Evolutionary conservation across 2,329 filamentous ascomycete species (phyloP), one percentile per base, ranked within the genome.

Genomic region (Hymenoscyphus albidus): DNA sequence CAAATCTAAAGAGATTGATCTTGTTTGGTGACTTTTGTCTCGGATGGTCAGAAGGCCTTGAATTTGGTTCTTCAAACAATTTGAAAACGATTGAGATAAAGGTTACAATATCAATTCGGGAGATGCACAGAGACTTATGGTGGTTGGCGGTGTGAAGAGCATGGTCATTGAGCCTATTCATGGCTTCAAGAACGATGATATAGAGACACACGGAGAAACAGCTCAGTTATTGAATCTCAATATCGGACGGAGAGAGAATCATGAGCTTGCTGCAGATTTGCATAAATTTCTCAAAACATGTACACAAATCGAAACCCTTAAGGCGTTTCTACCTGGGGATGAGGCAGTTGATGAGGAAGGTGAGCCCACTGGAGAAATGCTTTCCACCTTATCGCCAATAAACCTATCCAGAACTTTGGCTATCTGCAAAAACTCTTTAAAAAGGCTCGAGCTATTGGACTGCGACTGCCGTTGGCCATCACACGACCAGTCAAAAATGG

Each of bases 401-500:
- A 18, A 13, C 18, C 10, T 54, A 54, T 54, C 48, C 6, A 12
- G 22, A 5, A 18, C 18, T 10, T 12, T 54, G 18, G 18, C 18
- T 27, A 18, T 54, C 48, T 5, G n/a, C 22, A 54, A 54, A 54
- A 54, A 7, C 6, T 54, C 48, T 4, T 10, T 54, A 6, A 54
- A 54, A 13, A 18, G 3, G 18, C 18, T 54, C 22, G 7, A 54
- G 10, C 13, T 54, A 54, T 27, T 27, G 14, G 59, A 62, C n/a
- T 62, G 60, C 51, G 16, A 38, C 13, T 62, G 60, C 31, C 18
- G 16, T 27, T 62, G 60, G 60, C 48, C 32, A 13, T 12, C 31
- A 27, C 35, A 62, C 18, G 48, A 56, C 38, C 14, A 16, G 10
- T 62, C 60, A 16, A 62, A n/a, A 62, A 56, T 56, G 60, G 51